Evolutionary conservation across 2,329 filamentous ascomycete genomes (phyloP).

Genomic region (Fusarium sp.): DNA sequence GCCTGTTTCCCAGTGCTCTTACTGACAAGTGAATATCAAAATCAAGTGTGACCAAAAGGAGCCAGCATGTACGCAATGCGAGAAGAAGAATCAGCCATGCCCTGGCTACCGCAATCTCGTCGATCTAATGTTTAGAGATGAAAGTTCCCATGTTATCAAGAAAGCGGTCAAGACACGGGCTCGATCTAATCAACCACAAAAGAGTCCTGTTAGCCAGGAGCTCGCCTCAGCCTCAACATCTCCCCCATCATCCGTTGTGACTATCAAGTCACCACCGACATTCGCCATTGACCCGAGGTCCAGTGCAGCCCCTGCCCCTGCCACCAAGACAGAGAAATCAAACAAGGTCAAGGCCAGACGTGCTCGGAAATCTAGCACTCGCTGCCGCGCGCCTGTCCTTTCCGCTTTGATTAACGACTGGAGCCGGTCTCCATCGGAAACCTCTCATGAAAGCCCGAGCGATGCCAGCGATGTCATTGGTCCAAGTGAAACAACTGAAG

Average conservation of each 20-base stretch:
- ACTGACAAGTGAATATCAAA: slow-evolving; percentile 9
- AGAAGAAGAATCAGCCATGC: slow-evolving; percentile 61
- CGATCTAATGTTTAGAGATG: slow-evolving; percentile 68
- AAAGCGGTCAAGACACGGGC: slow-evolving; percentile 56
- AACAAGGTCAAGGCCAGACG: slow-evolving; percentile 17
- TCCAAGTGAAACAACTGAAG: slow-evolving; percentile 27
- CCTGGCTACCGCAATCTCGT: slow-evolving; percentile 66
- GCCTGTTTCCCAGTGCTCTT: not conserved
- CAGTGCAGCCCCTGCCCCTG: not conserved
- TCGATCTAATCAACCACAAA: slow-evolving; percentile 41
- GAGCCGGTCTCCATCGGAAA: slow-evolving; percentile 37
- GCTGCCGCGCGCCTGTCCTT: slow-evolving; percentile 36
- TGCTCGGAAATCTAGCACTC: slow-evolving; percentile 16
- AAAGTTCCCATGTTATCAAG: slow-evolving; percentile 65
- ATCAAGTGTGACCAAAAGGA: slow-evolving; percentile 63
- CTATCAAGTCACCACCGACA: slow-evolving; percentile 10
- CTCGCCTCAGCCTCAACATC: slow-evolving; percentile 32
- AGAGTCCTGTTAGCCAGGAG: slow-evolving; percentile 21
- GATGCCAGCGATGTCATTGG: slow-evolving; percentile 25
- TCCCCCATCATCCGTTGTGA: slow-evolving; percentile 12
- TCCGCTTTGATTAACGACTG: slow-evolving; percentile 39
- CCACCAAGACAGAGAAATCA: slow-evolving; percentile 7
- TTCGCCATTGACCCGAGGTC: slow-evolving; percentile 11
- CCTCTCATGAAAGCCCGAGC: slow-evolving; percentile 35
- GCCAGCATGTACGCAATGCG: slow-evolving; percentile 65